A percentile compares a stretch with the other conserved stretches of the same genome.
Conservation (phyloP, 768 basidiomycete species). For the Grammothele lineata region DNA sequence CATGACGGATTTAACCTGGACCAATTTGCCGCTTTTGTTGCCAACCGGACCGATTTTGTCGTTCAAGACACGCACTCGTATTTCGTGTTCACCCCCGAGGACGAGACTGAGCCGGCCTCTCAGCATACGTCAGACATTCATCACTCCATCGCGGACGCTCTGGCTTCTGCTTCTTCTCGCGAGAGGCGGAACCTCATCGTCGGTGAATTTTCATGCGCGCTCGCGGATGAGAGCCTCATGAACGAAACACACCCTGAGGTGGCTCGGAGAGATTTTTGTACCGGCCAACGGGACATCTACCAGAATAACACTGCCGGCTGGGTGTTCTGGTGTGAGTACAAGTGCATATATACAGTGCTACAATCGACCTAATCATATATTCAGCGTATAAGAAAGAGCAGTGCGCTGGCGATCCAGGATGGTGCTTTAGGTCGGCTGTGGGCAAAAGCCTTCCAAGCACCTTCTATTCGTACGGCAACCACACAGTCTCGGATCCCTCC, state of each 20-base stretch:
- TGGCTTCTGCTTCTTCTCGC: conserved; percentile 26
- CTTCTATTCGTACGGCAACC: conserved; percentile 50
- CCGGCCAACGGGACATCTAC: conserved; percentile 56
- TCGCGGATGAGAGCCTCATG: conserved; percentile 45
- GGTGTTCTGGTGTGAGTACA: conserved; percentile 61
- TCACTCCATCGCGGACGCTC: conserved; percentile 20
- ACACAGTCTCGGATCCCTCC: conserved; percentile 19
- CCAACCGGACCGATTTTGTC: conserved; percentile 52
- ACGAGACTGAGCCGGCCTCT: conserved; percentile 41
- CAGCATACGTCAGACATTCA: conserved; percentile 39
- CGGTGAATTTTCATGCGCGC: conserved; percentile 50
- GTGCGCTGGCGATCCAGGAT: conserved; percentile 54
- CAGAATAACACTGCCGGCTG: conserved; percentile 54
- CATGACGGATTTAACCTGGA: conserved; percentile 64
- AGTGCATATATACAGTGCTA: too few relatives aligned
- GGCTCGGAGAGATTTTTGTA: conserved; percentile 50
- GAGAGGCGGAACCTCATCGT: conserved; percentile 42
- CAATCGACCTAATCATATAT: neutral
- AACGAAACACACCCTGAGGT: conserved; percentile 39
- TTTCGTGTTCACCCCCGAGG: conserved; percentile 58
- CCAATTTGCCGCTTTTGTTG: conserved; percentile 46
- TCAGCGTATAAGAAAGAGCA: conserved; percentile 63
- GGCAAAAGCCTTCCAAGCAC: conserved; percentile 50
- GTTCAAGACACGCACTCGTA: conserved; percentile 75
- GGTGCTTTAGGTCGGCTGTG: conserved; percentile 66